A percentile compares a stretch with the other conserved stretches of the same genome.
These are phyloP conservation scores for Clitopilus passeckerianus DNA, from an alignment of 768 basidiomycete species.

Conservation along the genomic window DNA sequence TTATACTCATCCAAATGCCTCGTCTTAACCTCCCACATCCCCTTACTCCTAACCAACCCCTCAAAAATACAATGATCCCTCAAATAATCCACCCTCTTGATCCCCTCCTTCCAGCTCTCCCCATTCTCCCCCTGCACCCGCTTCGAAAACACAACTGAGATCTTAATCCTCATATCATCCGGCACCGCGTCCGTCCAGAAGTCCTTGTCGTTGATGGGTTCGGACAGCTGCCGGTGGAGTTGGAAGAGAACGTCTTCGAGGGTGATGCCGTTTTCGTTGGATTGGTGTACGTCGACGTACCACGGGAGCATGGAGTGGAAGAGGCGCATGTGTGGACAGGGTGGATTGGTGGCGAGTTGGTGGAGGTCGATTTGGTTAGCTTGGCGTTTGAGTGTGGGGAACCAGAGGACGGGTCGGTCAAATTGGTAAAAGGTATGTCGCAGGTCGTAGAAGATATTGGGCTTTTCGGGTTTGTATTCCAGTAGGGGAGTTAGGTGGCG, in stretches of 20 bases:
- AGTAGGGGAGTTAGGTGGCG: constrained; percentile 26
- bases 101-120: constrained; percentile 33
- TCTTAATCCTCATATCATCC: constrained; percentile 33
- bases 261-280: constrained; percentile 50
- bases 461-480: constrained; percentile 18
- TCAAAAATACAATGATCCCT: constrained; percentile 45
- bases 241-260: constrained; percentile 49
- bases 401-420: constrained; percentile 27
- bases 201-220: constrained; percentile 44
- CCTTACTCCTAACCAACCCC: constrained; percentile 50
- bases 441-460: constrained; percentile 46
- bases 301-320: constrained; percentile 58
- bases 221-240: constrained; percentile 36
- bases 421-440: constrained; percentile 19
- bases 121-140: constrained; percentile 31
- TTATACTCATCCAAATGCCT: constrained; percentile 9
- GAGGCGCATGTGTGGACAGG: constrained; percentile 45
- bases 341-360: constrained; percentile 49
- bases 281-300: constrained; percentile 55
- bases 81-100: constrained; percentile 58
- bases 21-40: constrained; percentile 65
- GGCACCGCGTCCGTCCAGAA: constrained; percentile 57
- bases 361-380: constrained; percentile 46
- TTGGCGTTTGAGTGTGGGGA: constrained; percentile 38
- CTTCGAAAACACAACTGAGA: constrained; percentile 38